A percentile compares a stretch with the other conserved stretches of the same genome.
phyloP scores from a whole-genome alignment of 176 grass and related monocot genomes.

The Aegilops longissima region DNA sequence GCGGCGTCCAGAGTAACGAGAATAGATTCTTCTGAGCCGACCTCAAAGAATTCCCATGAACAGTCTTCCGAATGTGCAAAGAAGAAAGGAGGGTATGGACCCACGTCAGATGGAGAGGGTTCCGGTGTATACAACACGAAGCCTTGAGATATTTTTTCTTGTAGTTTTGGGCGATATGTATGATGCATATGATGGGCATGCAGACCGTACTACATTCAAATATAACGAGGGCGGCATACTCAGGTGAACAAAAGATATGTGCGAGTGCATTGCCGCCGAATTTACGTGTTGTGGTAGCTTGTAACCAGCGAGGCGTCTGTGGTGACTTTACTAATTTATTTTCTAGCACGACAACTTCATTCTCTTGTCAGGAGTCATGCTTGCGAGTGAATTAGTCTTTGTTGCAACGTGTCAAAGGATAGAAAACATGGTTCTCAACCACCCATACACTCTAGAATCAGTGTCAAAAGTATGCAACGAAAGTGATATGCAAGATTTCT shows the following conservation, averaged over 20 bases:
- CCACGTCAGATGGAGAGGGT: no score
- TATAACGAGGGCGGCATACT: not conserved
- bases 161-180: not conserved
- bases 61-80: not conserved
- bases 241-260: not conserved
- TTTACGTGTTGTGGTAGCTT: not conserved
- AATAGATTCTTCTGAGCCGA: conserved; percentile 72
- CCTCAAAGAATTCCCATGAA: not conserved
- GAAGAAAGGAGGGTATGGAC: not conserved
- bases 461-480: no score
- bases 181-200: not conserved
- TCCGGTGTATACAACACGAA: not conserved
- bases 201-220: not conserved
- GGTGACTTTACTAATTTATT: no score
- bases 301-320: not conserved
- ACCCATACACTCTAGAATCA: no score
- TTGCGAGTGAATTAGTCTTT: no score
- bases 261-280: not conserved
- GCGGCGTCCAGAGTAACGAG: conserved; percentile 83
- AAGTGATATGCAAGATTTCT: no score
- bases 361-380: no score
- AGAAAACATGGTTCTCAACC: no score
- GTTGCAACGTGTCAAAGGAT: no score
- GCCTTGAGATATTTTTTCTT: not conserved
- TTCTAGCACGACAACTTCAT: no score